Conservation (phyloP, 257 asterid species). For the Sherardia arvensis region DNA sequence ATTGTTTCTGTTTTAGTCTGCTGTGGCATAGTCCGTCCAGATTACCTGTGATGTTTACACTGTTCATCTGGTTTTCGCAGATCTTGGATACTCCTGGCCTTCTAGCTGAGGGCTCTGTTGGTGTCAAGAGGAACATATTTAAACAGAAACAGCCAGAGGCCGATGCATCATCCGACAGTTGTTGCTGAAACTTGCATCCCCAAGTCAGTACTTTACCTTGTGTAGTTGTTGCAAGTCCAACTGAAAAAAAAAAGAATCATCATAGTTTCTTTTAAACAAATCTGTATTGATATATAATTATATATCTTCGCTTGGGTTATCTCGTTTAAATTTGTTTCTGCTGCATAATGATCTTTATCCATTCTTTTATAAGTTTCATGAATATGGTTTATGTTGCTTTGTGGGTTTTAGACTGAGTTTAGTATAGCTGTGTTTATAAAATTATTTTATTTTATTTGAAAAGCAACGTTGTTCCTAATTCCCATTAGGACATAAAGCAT, state of each 20-base stretch:
- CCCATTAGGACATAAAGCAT: no score
- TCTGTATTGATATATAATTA: background rate
- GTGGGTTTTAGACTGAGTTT: no score
- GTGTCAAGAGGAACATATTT: slow-evolving; percentile 73
- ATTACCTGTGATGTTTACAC: background rate
- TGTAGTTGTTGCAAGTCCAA: slow-evolving; percentile 1
- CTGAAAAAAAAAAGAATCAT: background rate
- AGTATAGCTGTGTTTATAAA: no score
- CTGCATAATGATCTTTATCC: background rate
- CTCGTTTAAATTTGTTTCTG: background rate
- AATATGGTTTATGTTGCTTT: background rate
- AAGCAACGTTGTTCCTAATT: no score
- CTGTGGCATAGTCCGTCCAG: background rate
- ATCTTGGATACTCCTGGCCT: slow-evolving; percentile 89
- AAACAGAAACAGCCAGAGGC: slow-evolving; percentile 79
- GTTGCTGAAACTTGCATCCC: slow-evolving; percentile 47
- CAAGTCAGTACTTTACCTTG: background rate
- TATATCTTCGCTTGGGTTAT: background rate
- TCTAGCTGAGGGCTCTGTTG: slow-evolving; percentile 70
- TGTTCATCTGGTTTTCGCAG: slow-evolving; percentile 27
- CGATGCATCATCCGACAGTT: slow-evolving; percentile 61
- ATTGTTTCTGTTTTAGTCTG: background rate
- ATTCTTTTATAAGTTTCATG: background rate
- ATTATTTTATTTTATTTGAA: no score
- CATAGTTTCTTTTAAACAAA: background rate